A percentile compares a stretch with the other conserved stretches of the same genome.
phyloP scores from a whole-genome alignment of 352 stramenopile species.

The Proteromonas lacertae region DNA sequence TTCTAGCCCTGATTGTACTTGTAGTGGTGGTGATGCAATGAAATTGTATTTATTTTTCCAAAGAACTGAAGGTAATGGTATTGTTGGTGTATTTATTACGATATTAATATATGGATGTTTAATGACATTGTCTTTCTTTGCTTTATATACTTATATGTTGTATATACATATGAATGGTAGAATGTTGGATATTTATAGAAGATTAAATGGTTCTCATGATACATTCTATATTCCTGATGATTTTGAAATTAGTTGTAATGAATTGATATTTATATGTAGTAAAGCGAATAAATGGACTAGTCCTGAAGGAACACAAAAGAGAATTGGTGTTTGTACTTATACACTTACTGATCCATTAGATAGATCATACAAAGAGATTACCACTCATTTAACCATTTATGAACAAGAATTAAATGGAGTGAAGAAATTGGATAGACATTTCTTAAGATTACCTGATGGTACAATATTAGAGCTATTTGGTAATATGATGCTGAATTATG shows the following conservation, averaged over 20 bases:
- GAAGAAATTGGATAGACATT: conserved; percentile 28
- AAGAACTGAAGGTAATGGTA: conserved; percentile 23
- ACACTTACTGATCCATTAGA: conserved; percentile 26
- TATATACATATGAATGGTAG: not conserved
- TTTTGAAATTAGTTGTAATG: conserved; percentile 23
- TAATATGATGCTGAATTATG: conserved; percentile 6
- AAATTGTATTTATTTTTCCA: conserved; percentile 42
- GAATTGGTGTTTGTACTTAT: conserved; percentile 37
- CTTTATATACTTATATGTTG: conserved; percentile 1
- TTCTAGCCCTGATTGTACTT: conserved; percentile 16
- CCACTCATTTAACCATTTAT: conserved; percentile 36
- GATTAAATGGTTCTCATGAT: conserved; percentile 18
- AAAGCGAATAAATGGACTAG: conserved; percentile 23
- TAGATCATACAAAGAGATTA: conserved; percentile 20
- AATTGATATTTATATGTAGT: conserved; percentile 25
- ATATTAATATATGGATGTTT: conserved; percentile 23
- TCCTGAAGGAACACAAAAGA: conserved; percentile 16
- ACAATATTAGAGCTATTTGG: conserved; percentile 42
- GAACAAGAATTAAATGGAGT: conserved; percentile 17
- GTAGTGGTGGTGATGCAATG: conserved; percentile 38
- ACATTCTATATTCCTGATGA: conserved; percentile 47
- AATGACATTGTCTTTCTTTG: not conserved
- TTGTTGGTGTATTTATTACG: conserved; percentile 29
- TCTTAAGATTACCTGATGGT: conserved; percentile 33
- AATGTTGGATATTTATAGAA: not conserved